These are phyloP conservation scores for Neurospora sp. DNA, from an alignment of 2,329 filamentous ascomycete species.

Conservation along the genomic window DNA sequence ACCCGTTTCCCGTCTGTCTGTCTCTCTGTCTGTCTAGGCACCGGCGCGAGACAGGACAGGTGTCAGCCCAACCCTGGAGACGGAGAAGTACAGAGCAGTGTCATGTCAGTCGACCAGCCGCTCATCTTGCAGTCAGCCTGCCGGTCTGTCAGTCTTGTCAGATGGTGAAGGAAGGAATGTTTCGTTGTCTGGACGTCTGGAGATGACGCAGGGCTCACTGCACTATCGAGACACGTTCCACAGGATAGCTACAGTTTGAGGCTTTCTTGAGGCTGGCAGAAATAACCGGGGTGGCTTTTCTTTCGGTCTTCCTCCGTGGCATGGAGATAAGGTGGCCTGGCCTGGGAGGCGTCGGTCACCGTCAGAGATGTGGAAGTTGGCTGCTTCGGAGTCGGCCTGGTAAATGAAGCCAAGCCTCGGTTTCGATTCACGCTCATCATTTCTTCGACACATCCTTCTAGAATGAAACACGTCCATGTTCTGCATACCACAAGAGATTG, in stretches of 20 bases:
- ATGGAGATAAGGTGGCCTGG: not conserved
- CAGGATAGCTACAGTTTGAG: not conserved
- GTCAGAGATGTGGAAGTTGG: slow-evolving; percentile 1
- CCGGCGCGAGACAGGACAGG: not conserved
- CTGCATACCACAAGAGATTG: slow-evolving; percentile 9
- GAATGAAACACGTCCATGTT: slow-evolving; percentile 16
- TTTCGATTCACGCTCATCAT: slow-evolving; percentile 1
- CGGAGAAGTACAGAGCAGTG: not conserved
- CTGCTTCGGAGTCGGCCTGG: slow-evolving; percentile 6
- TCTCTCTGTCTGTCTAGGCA: not conserved
- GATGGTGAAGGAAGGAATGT: not conserved
- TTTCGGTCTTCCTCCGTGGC: not conserved
- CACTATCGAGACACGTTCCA: not conserved
- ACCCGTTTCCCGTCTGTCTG: not conserved
- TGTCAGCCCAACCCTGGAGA: not conserved
- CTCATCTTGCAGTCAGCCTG: not conserved
- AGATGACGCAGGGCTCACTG: not conserved
- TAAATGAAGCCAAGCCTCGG: slow-evolving; percentile 8
- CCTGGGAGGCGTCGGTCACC: not conserved
- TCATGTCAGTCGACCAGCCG: not conserved
- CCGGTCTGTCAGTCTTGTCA: not conserved
- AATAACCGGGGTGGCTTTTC: not conserved
- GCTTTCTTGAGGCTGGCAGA: not conserved
- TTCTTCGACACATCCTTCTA: slow-evolving; percentile 16
- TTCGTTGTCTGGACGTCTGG: not conserved